These are phyloP conservation scores for Ramalina intermedia DNA, from an alignment of 495 filamentous ascomycete genomes.

Conservation along the genomic window DNA sequence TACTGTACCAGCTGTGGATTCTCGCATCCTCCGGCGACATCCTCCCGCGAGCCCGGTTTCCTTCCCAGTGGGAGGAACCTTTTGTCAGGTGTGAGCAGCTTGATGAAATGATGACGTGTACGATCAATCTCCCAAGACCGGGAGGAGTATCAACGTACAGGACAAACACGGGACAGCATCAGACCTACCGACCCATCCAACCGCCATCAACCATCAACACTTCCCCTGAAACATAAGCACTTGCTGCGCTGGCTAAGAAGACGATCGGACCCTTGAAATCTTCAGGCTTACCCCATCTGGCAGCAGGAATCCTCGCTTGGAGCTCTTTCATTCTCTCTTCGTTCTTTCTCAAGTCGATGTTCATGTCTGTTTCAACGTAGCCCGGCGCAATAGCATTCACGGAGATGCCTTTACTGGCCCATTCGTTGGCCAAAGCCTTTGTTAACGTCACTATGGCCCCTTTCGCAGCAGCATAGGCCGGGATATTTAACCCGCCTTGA, in stretches of 20 bases:
- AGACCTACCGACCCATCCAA: conserved; percentile 70
- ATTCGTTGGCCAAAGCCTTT: conserved; percentile 79
- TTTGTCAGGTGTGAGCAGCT: too few relatives aligned
- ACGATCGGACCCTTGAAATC: conserved; percentile 81
- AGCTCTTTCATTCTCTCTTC: conserved; percentile 54
- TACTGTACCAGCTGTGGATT: too few relatives aligned
- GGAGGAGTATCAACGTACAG: too few relatives aligned
- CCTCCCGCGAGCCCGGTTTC: too few relatives aligned
- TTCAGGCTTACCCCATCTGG: conserved; percentile 72
- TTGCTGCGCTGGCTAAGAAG: conserved; percentile 61
- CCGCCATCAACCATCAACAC: conserved; percentile 76
- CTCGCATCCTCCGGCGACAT: too few relatives aligned
- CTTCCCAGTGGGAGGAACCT: too few relatives aligned
- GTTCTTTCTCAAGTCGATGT: conserved; percentile 65
- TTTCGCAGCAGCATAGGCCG: conserved; percentile 82
- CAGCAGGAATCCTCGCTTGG: conserved; percentile 68
- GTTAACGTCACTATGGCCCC: conserved; percentile 78
- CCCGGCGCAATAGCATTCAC: conserved; percentile 71
- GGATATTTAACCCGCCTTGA: conserved; percentile 82
- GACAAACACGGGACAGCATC: background rate
- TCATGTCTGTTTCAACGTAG: conserved; percentile 90
- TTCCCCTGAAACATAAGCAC: conserved; percentile 71
- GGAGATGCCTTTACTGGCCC: conserved; percentile 61
- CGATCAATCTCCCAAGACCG: too few relatives aligned
- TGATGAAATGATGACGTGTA: too few relatives aligned